Evolutionary conservation across 1,139 yeast species (phyloP).

Genomic region (Taphrina confusa): DNA sequence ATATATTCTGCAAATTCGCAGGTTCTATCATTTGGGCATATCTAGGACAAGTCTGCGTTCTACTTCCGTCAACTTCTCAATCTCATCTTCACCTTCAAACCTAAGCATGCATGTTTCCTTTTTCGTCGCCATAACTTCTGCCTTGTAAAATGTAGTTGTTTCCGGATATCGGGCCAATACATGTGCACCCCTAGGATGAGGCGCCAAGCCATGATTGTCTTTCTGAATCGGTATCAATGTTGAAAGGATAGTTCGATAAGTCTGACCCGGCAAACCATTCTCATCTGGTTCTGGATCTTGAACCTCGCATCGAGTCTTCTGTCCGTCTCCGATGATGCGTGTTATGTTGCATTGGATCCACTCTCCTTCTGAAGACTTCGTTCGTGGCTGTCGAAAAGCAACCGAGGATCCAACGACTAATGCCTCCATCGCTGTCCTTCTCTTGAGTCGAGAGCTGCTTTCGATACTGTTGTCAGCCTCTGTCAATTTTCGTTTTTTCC

Average conservation of each 20-base stretch:
- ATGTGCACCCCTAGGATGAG: slow-evolving; percentile 71
- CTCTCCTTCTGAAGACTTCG: slow-evolving; percentile 68
- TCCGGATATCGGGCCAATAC: slow-evolving; percentile 96
- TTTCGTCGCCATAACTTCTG: slow-evolving; percentile 78
- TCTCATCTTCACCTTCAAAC: slow-evolving; percentile 98
- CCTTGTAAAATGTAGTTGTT: slow-evolving; percentile 94
- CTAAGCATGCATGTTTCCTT: slow-evolving; percentile 73
- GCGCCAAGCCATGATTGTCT: slow-evolving; percentile 52
- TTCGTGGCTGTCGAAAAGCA: slow-evolving; percentile 62
- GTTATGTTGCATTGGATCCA: slow-evolving; percentile 97
- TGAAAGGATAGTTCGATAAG: slow-evolving; percentile 76
- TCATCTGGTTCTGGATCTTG: slow-evolving; percentile 98
- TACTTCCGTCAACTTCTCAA: slow-evolving; percentile 91
- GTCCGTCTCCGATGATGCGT: slow-evolving; percentile 72
- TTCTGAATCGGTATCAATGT: slow-evolving; percentile 78
- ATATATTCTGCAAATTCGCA: too few relatives aligned
- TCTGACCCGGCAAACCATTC: slow-evolving; percentile 49
- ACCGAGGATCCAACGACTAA: slow-evolving; percentile 70
- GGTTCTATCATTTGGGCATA: slow-evolving; percentile 27
- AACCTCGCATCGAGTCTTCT: slow-evolving; percentile 67
- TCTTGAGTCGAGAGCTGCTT: background rate
- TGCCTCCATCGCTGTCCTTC: slow-evolving; percentile 6
- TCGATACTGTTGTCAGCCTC: slow-evolving; percentile 13
- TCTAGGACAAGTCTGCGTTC: slow-evolving; percentile 72
- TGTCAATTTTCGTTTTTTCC: slow-evolving; percentile 40